phyloP scores from a whole-genome alignment of 2,329 filamentous ascomycete species.

The Paecilomyces fulvus region DNA sequence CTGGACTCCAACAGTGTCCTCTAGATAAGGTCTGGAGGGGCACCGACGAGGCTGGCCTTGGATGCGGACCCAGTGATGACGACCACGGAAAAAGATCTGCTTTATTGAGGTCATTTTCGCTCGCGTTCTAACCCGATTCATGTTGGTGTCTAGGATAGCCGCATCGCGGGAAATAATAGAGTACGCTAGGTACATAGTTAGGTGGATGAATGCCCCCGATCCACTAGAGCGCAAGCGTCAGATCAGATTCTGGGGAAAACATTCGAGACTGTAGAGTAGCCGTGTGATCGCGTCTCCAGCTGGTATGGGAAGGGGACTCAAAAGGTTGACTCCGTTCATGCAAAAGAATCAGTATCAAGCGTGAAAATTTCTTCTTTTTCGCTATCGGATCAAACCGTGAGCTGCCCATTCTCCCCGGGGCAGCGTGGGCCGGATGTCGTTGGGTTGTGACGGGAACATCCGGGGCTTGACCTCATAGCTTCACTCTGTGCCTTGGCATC shows the following conservation, averaged over 20 bases:
- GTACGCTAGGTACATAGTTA: background rate
- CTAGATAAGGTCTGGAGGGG: background rate
- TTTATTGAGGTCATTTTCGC: background rate
- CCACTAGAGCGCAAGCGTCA: background rate
- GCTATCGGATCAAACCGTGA: no score
- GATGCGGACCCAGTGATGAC: background rate
- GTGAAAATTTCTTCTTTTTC: no score
- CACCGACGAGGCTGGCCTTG: background rate
- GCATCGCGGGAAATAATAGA: background rate
- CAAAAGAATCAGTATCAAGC: no score
- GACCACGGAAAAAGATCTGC: background rate
- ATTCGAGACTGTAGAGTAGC: background rate
- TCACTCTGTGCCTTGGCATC: background rate
- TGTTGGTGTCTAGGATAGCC: background rate
- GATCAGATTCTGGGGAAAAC: background rate
- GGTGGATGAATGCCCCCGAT: no score
- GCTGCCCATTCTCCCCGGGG: no score
- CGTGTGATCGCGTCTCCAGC: background rate
- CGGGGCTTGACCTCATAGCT: background rate
- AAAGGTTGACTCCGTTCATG: background rate
- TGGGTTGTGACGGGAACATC: background rate
- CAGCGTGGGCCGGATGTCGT: no score
- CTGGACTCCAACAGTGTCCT: background rate
- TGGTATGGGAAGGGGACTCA: background rate
- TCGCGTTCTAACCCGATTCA: background rate